phyloP scores from a whole-genome alignment of 805 yeast genomes.

The Saccharomyces eubayanus region DNA sequence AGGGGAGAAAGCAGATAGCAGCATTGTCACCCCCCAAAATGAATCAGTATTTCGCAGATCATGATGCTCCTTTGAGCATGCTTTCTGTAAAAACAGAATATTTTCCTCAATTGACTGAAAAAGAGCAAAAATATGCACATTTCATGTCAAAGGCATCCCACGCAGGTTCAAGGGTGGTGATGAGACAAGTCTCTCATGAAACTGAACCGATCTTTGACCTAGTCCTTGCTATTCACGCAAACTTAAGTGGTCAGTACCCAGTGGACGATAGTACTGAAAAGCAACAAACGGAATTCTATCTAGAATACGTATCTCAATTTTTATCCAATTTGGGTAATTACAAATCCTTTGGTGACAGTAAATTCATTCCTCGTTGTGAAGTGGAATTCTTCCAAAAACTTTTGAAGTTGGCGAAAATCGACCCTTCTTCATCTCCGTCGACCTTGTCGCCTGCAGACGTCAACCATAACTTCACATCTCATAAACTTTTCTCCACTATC shows the following conservation, averaged over 20 bases:
- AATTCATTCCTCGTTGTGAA: slow-evolving; percentile 63
- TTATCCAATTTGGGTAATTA: slow-evolving; percentile 68
- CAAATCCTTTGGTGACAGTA: slow-evolving; percentile 83
- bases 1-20: background rate
- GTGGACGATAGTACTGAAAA: slow-evolving; percentile 23
- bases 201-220: slow-evolving; percentile 69
- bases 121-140: slow-evolving; percentile 70
- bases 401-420: slow-evolving; percentile 27
- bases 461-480: slow-evolving; percentile 12
- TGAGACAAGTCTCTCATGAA: slow-evolving; percentile 77
- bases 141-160: slow-evolving; percentile 76
- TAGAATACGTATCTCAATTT: slow-evolving; percentile 72
- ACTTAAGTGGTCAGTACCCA: slow-evolving; percentile 41
- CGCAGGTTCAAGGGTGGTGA: slow-evolving; percentile 70
- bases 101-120: slow-evolving; percentile 53
- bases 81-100: slow-evolving; percentile 49
- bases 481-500: slow-evolving; percentile 10
- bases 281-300: slow-evolving; percentile 34
- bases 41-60: slow-evolving; percentile 40
- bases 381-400: slow-evolving; percentile 38
- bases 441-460: slow-evolving; percentile 7
- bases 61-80: slow-evolving; percentile 61
- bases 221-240: slow-evolving; percentile 50
- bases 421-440: slow-evolving; percentile 29
- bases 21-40: background rate